Evolutionary conservation across 2,329 filamentous ascomycete species (phyloP).

Genomic region (Paecilomyces formosus): DNA sequence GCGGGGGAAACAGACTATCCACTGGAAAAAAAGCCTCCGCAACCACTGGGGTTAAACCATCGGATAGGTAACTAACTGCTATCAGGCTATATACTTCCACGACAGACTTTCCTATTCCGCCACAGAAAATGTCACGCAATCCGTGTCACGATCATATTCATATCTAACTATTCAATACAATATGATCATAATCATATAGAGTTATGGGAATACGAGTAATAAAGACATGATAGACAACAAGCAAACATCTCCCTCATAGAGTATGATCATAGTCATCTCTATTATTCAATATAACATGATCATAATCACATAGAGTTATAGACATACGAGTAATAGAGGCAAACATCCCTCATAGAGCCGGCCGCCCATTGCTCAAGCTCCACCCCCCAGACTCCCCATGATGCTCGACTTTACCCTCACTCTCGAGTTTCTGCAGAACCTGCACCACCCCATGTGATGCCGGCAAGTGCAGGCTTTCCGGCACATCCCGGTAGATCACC

Average conservation of each 20-base stretch:
- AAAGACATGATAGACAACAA: no score
- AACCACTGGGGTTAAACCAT: no score
- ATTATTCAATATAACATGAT: background rate
- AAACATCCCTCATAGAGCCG: background rate
- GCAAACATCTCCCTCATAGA: no score
- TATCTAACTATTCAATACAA: background rate
- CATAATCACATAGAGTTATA: background rate
- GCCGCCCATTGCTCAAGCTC: conserved; percentile 13
- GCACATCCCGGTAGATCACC: conserved; percentile 74
- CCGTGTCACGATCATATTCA: background rate
- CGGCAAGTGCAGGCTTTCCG: conserved; percentile 64
- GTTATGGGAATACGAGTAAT: background rate
- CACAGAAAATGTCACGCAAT: background rate
- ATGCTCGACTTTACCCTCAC: conserved; percentile 59
- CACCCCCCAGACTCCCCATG: conserved; percentile 21
- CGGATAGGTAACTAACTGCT: background rate
- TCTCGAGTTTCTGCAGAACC: conserved; percentile 69
- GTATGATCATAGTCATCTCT: no score
- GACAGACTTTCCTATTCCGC: background rate
- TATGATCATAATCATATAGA: background rate
- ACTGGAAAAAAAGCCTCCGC: background rate
- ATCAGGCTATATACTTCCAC: background rate
- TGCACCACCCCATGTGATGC: conserved; percentile 70
- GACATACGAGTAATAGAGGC: background rate
- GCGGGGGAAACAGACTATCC: background rate